Base-by-base conservation (phyloP, 2,329 filamentous ascomycete species). In the Fonsecaea pedrosoi region DNA sequence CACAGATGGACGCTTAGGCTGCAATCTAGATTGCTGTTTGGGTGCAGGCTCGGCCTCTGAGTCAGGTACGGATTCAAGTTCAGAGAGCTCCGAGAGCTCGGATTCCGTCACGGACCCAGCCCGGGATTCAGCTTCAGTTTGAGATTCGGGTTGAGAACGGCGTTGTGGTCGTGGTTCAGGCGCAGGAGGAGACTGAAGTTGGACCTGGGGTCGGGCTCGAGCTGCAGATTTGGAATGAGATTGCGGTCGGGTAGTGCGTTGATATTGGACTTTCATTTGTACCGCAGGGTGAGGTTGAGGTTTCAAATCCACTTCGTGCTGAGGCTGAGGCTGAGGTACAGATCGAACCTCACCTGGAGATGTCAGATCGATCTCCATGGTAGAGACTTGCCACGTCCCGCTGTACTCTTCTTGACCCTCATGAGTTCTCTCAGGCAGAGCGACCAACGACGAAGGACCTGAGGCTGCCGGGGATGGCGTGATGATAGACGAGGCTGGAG, bases 391-490 rank as follows among this genome's bases (percentile, higher is more conserved):
- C 54, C 37, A 25, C 12, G 15, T 9, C 25, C 32, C 54, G 45
- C 45, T 50, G 18, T 50, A 6, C 4, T 50, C 45, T 15, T 62
- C 54, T n/a, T n/a, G 35, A 25, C 57, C 54, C 9, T 61, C 57
- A 25, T 25, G 2, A 25, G 25, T 25, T 25, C 3, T 25, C 32
- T 69, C 62, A 18, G 34, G 62, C 5, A 65, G 34, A 32, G 48
- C 35, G 13, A 56, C 25, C 32, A 65, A 25, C 6, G 55, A 38
- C 40, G 45, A 50, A 32, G 56, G 25, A 32, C 62, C 60, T 4
- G 65, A 64, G 13, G 64, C 40, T 13, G 57, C 65, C 25, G 71
- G 69, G 21, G 71, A 70, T 54, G 56, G 67, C n/a, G 57, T 45
- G 12, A 55, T 25, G 18, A 69, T 55, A 3, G 67, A 69, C 32